Conservation (phyloP, 495 filamentous ascomycete genomes). For the Polyplosphaeria fusca region DNA sequence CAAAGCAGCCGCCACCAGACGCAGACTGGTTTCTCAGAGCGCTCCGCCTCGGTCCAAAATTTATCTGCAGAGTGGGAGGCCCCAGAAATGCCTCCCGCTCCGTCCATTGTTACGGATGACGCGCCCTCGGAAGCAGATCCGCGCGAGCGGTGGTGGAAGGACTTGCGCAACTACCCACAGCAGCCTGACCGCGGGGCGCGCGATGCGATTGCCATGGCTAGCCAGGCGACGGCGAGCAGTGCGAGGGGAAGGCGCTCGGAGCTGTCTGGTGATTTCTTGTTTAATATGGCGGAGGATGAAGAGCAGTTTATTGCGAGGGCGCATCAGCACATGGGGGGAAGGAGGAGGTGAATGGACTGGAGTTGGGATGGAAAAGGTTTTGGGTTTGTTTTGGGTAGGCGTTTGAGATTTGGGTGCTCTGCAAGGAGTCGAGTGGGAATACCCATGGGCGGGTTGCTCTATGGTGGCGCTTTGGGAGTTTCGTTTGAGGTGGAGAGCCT, state of each 20-base stretch:
- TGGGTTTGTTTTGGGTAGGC: background rate
- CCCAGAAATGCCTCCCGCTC: background rate
- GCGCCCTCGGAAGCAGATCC: slow-evolving; percentile 7
- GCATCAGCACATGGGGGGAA: background rate
- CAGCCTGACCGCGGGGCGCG: background rate
- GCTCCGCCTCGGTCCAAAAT: too few species aligned
- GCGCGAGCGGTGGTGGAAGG: slow-evolving; percentile 17
- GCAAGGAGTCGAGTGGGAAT: slow-evolving; percentile 2
- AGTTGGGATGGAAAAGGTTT: background rate
- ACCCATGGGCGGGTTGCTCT: slow-evolving; percentile 1
- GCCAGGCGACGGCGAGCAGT: background rate
- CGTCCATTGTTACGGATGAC: slow-evolving; percentile 7
- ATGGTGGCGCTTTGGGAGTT: too few species aligned
- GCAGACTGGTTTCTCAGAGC: background rate
- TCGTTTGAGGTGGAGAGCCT: too few species aligned
- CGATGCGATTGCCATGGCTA: background rate
- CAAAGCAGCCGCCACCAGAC: slow-evolving; percentile 16
- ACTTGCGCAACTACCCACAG: background rate
- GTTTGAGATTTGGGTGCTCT: background rate
- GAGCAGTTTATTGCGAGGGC: slow-evolving; percentile 24
- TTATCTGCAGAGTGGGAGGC: slow-evolving; percentile 16
- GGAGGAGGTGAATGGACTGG: background rate
- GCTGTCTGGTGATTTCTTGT: slow-evolving; percentile 6
- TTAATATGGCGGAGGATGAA: slow-evolving; percentile 21
- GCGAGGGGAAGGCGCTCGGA: background rate